Percentiles rank a stretch among this genome's conserved stretches.
Evolutionary conservation across 306 rosid genomes (phyloP).

Genomic region (Sindora glabra): DNA sequence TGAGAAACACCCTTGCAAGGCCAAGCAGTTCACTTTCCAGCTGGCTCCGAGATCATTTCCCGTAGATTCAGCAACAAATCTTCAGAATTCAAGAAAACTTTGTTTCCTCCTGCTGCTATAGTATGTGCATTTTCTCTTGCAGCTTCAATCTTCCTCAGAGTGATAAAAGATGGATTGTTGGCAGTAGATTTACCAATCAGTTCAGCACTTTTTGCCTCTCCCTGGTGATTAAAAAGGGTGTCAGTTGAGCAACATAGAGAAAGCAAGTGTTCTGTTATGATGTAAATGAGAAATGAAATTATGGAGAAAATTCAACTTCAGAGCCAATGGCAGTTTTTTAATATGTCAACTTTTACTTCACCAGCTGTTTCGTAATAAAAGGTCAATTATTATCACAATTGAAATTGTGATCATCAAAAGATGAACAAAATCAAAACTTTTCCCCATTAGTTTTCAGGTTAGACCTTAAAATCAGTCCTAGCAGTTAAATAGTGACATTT

Average conservation of each 20-base stretch:
- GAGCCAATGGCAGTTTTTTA: not conserved
- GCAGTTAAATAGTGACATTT: no score
- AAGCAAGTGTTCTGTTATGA: no score
- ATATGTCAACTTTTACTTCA: no score
- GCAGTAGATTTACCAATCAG: slow-evolving; percentile 81
- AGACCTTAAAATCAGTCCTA: no score
- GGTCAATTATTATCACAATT: no score
- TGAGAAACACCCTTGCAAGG: not conserved
- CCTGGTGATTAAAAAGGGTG: slow-evolving; percentile 29
- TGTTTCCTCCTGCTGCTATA: slow-evolving; percentile 53
- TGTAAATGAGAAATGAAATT: not conserved
- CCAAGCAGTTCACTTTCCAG: slow-evolving; percentile 17
- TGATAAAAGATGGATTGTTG: slow-evolving; percentile 69
- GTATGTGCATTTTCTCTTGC: slow-evolving; percentile 78
- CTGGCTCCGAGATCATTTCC: slow-evolving; percentile 44
- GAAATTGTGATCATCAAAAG: no score
- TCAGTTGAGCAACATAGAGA: no score
- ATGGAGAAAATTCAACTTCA: not conserved
- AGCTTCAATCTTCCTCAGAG: slow-evolving; percentile 88
- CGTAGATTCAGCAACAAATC: slow-evolving; percentile 84
- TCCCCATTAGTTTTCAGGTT: no score
- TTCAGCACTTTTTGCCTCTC: slow-evolving; percentile 81
- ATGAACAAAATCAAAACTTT: no score
- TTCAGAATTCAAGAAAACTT: slow-evolving; percentile 51
- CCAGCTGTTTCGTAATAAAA: no score